Evolutionary conservation across 768 basidiomycete species (phyloP).

Genomic region (Stropharia rugosoannulata): DNA sequence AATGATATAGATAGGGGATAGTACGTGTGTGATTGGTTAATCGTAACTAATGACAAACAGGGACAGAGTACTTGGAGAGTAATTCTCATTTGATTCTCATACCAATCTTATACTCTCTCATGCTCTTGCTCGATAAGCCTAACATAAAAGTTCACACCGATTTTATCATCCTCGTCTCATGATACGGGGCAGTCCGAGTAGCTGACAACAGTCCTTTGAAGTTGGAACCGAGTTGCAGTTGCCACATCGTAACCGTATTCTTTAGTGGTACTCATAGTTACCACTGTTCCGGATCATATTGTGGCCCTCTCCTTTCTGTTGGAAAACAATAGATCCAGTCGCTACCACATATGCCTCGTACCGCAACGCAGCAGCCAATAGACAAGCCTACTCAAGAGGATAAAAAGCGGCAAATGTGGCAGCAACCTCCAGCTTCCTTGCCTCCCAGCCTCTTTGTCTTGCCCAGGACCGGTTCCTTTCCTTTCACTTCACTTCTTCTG

Average conservation of each 20-base stretch:
- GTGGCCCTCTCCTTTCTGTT: constrained; percentile 7
- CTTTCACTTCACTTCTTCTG: constrained; percentile 8
- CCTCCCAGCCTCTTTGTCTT: constrained; percentile 18
- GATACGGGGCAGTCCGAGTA: not conserved
- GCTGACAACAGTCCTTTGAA: not conserved
- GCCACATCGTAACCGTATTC: not conserved
- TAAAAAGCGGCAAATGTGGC: not conserved
- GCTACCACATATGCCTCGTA: too few relatives aligned
- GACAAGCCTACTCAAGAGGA: constrained; percentile 10
- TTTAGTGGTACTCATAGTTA: constrained; percentile 16
- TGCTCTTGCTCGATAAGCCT: too few relatives aligned
- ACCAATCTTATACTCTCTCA: too few relatives aligned
- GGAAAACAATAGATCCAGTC: constrained; percentile 5
- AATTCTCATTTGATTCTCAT: too few relatives aligned
- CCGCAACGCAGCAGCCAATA: not conserved
- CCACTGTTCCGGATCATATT: constrained; percentile 19
- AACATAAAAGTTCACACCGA: too few relatives aligned
- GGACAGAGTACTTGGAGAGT: too few relatives aligned
- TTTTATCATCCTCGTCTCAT: not conserved
- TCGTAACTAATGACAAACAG: too few relatives aligned
- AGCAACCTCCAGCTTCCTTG: constrained; percentile 12
- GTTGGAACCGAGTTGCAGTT: too few relatives aligned
- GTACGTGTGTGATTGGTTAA: too few relatives aligned
- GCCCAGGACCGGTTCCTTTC: constrained; percentile 31
- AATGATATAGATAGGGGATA: too few relatives aligned